Conservation (phyloP, 2,329 filamentous ascomycete genomes). For the Trichoderma sp. region DNA sequence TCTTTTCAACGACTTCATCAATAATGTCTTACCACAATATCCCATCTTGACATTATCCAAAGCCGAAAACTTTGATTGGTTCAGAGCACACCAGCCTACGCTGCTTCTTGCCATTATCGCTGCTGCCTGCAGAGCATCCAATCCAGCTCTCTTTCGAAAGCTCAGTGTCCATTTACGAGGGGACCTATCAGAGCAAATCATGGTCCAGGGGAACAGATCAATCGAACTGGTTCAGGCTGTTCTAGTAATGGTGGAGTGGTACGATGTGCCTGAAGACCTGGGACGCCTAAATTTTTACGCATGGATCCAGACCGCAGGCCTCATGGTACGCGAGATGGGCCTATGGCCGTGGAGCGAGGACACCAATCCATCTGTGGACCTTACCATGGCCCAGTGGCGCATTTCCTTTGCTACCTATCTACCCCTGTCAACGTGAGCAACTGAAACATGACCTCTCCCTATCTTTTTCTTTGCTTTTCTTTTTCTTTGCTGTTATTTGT, state of each 20-base stretch:
- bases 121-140: constrained; percentile 2
- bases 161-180: neutral
- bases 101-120: neutral
- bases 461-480: neutral
- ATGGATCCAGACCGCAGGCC: neutral
- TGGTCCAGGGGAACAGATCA: neutral
- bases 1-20: neutral
- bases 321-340: neutral
- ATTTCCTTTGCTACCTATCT: constrained; percentile 4
- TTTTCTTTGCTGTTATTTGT: neutral
- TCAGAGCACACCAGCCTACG: neutral
- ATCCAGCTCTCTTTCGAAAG: neutral
- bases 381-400: neutral
- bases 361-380: neutral
- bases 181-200: neutral
- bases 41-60: neutral
- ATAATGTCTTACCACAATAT: neutral
- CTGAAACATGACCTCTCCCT: neutral
- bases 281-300: neutral
- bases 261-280: neutral
- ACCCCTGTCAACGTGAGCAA: neutral
- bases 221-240: neutral
- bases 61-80: neutral
- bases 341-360: constrained; percentile 14
- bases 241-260: constrained; percentile 3